Evolutionary conservation across 306 rosid species (phyloP).

Genomic region (Neltuma alba): DNA sequence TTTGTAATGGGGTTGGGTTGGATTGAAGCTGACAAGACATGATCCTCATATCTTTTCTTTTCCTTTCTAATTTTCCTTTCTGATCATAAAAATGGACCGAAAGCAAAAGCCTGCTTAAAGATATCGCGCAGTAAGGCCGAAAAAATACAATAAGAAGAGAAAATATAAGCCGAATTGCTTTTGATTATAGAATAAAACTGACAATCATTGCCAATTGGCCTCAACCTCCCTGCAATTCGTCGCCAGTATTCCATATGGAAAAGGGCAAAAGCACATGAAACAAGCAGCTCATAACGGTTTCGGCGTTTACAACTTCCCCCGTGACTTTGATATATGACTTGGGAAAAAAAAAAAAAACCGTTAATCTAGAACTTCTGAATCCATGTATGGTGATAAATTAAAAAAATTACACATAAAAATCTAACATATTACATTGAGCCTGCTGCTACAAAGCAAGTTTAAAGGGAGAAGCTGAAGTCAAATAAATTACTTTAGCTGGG

Average conservation of each 20-base stretch:
- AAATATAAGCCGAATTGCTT: not conserved
- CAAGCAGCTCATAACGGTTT: slow-evolving; percentile 43
- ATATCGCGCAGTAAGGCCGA: not conserved
- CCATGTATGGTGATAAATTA: slow-evolving; percentile 43
- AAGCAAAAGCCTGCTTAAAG: not conserved
- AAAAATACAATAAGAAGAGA: not conserved
- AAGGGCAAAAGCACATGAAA: slow-evolving; percentile 16
- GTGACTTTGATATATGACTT: slow-evolving; percentile 29
- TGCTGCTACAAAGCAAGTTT: slow-evolving; percentile 52
- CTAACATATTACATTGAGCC: slow-evolving; percentile 48
- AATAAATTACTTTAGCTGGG: slow-evolving; percentile 41
- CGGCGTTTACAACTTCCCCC: slow-evolving; percentile 44
- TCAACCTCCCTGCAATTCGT: slow-evolving; percentile 22
- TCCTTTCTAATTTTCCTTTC: not conserved
- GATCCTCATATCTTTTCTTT: not conserved
- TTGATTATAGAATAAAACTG: not conserved
- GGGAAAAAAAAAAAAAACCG: slow-evolving; percentile 14
- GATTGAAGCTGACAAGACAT: not conserved
- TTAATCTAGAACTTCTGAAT: slow-evolving; percentile 43
- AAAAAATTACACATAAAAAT: slow-evolving; percentile 57
- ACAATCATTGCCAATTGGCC: slow-evolving; percentile 4
- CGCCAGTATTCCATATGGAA: slow-evolving; percentile 13
- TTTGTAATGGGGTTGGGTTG: not conserved
- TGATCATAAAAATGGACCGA: not conserved
- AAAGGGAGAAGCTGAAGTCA: slow-evolving; percentile 37